A percentile compares a stretch with the other conserved stretches of the same genome.
Evolutionary conservation across 768 basidiomycete genomes (phyloP).

Genomic region (Rhizopogon vesiculosus): DNA sequence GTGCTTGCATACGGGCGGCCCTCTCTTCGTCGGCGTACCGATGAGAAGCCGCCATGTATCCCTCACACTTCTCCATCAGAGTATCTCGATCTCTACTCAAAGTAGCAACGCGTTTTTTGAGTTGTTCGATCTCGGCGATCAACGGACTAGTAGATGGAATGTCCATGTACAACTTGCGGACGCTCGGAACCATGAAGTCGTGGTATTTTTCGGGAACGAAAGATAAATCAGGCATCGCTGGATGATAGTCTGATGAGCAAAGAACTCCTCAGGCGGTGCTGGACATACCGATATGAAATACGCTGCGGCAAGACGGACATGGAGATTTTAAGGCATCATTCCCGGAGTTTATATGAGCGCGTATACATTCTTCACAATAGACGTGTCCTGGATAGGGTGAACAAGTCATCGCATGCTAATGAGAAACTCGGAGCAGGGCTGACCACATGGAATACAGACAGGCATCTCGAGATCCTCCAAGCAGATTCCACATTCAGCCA

Average conservation of each 20-base stretch:
- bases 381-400: constrained; percentile 47
- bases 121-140: constrained; percentile 29
- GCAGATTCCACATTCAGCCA: constrained; percentile 60
- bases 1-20: constrained; percentile 21
- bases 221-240: constrained; percentile 44
- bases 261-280: not conserved
- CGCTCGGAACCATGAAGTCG: constrained; percentile 50
- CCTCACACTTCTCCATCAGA: constrained; percentile 40
- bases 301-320: constrained; percentile 57
- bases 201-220: constrained; percentile 55
- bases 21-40: constrained; percentile 29
- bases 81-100: constrained; percentile 38
- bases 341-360: constrained; percentile 25
- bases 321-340: constrained; percentile 32
- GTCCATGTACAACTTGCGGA: constrained; percentile 54
- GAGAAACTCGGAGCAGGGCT: constrained; percentile 13
- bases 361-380: constrained; percentile 59
- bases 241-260: not conserved
- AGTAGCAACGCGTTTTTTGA: constrained; percentile 34
- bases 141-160: constrained; percentile 18
- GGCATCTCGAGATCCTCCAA: constrained; percentile 50
- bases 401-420: not conserved
- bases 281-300: constrained; percentile 50
- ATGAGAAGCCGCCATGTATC: constrained; percentile 29
- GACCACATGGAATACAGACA: constrained; percentile 62